Evolutionary conservation across 495 filamentous ascomycete species (phyloP), one percentile per base, ranked within the genome.

Genomic region (Annulohypoxylon bovei): DNA sequence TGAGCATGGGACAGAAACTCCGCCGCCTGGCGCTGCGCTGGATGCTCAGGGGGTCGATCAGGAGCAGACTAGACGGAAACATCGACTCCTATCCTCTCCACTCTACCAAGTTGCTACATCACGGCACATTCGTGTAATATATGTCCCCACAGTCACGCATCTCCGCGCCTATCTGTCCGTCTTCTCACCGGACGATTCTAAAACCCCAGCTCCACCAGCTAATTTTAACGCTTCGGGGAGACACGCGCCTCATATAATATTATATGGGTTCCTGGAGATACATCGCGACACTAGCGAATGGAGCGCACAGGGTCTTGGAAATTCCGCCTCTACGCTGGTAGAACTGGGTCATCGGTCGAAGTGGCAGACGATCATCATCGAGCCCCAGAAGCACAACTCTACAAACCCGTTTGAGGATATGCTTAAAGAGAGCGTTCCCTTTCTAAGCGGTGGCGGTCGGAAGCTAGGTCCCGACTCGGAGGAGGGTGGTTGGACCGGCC

Each of bases 241-340:
- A 30, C 42, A 63, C 23, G 14, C 54, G 6, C 76, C 80, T 0
- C 52, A 87, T 23, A 78, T 97, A 12, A 83, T 89, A 11, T 77
- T 94, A 9, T 86, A 92, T 65, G 88, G 92, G 58, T 82, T 91
- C 47, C 71, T 96, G 9, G 78, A 82, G 28, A 76, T 93, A 35
- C 94, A 97, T 79, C 82, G 82, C n/a, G 78, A 83, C 27, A 94
- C 92, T 4, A 87, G 87, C 60, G 92, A 95, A 72, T 94, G 91
- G 84, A 94, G 91, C 44, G 93, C 90, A 0, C 93, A 97, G 76
- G 94, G 93, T 0, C 77, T 97, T 4, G 87, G 87, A 53, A 87
- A 88, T 72, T 92, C 89, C 4, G 81, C 92, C 14, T 86, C 93
- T 9, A 77, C 78, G 22, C 79, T 90, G 6, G 87, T 94, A 27